Evolutionary conservation across 257 asterid species (phyloP), one percentile per base, ranked within the genome.

Genomic region (Linderniella brevidens): DNA sequence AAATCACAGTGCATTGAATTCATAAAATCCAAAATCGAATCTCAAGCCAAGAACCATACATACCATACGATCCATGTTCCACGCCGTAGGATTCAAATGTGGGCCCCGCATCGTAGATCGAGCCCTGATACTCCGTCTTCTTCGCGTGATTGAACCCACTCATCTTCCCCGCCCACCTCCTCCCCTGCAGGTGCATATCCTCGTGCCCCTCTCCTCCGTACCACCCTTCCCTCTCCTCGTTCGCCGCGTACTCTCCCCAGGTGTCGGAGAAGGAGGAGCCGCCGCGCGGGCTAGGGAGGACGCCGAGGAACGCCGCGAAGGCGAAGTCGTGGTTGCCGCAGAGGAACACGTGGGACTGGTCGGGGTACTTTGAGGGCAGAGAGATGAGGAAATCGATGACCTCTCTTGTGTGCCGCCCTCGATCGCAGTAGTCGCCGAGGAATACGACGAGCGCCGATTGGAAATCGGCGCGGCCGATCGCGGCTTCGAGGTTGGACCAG

Each of bases 391-490:
- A 88, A 57, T 88, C 90, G 0, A 88, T 3, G 47, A 80, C 98
- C 59, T 68, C 20, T 25, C 53, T 53, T 4, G 94, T 78, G 35
- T 76, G 52, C 3, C 85, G 80, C 0, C 97, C 97, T 46, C 97
- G 69, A 41, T 88, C 97, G 57, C 97, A 84, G 8, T 84, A 88
- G 74, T 88, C 94, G 16, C 98, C 98, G 69, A 88, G 55, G 85
- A 88, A 88, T 55, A 88, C 70, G 18, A 84, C 17, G 3, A 64
- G 77, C 35, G 97, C 92, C 1, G 92, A 48, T 20, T 64, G 53
- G 66, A 88, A 88, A 67, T 78, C 92, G 16, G 82, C 59, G 16
- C 81, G 69, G 68, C 40, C 65, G 0, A 74, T n/a, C 11, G 68
- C 29, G 55, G 51, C 58, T 68, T 80, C 90, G 16, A 88, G 93